Evolutionary conservation across 257 asterid genomes (phyloP), one percentile per base, ranked within the genome.

Genomic region (Primulina huaijiensis): DNA sequence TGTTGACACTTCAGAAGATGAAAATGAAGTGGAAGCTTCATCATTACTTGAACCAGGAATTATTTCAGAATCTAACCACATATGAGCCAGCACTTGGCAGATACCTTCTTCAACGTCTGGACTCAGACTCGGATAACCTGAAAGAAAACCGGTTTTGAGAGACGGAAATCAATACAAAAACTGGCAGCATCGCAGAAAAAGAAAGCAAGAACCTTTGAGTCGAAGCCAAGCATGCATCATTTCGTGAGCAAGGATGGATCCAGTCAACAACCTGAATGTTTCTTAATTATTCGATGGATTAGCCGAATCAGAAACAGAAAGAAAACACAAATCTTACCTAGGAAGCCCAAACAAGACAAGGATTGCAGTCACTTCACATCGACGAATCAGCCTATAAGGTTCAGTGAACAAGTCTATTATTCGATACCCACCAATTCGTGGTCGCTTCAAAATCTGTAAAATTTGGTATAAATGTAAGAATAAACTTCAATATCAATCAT

Each of bases 221-320:
- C 99, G 75, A 11, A 94, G 79, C 96, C 97, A 94, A 27, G 99
- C 99, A 67, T 94, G 99, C 99, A 94, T 94, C 99, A 91, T 91
- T 75, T 94, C 99, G 67, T 94, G 99, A 80, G 99, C 99, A 68
- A 94, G 78, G 82, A 94, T 94, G 64, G 97, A 89, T 2, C 99
- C 99, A 6, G 96, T 94, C 80, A 93, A 76, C 70, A 93, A 78
- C 88, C 99, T 94, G 65, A 56, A 76, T 23, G 5, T 12, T 56
- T 68, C 12, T 56, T n/a, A 20, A 7, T 50, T 5, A 16, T 7
- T 1, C 55, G 10, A 43, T 43, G 21, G 1, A 50, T 50, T 50
- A 50, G 21, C 20, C 0, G 8, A 17, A 50, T 50, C 21, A 50
- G 20, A 16, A 50, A 50, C 20, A 50, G 57, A 50, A 59, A 17